These are phyloP conservation scores for Meyerozyma smithsonii DNA, from an alignment of 1,139 yeast genomes.

Conservation along the genomic window DNA sequence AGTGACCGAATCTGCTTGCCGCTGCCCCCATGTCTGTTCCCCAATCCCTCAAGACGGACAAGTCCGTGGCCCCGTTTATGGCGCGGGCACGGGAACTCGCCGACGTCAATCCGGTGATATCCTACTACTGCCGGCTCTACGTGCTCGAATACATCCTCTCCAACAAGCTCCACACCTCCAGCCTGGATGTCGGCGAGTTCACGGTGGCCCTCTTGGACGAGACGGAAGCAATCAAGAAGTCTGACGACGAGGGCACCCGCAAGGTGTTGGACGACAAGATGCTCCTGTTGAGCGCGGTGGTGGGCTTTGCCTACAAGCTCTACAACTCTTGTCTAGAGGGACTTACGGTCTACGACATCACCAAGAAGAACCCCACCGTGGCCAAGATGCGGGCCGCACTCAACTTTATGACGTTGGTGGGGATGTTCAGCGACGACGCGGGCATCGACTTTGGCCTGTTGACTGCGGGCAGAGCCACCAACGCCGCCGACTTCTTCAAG, in stretches of 20 bases:
- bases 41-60: conserved; percentile 25
- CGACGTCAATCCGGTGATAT: conserved; percentile 47
- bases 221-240: conserved; percentile 49
- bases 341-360: conserved; percentile 22
- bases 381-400: conserved; percentile 35
- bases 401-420: conserved; percentile 29
- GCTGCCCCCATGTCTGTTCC: conserved; percentile 25
- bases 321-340: conserved; percentile 45
- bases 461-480: conserved; percentile 28
- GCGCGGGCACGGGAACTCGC: conserved; percentile 48
- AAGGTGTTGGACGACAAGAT: conserved; percentile 53
- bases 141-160: conserved; percentile 65
- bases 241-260: conserved; percentile 29
- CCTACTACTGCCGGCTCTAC: conserved; percentile 56
- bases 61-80: conserved; percentile 40
- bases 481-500: conserved; percentile 22
- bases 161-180: conserved; percentile 49
- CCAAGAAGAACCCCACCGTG: conserved; percentile 23
- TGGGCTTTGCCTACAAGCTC: conserved; percentile 57
- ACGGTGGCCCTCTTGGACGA: conserved; percentile 59
- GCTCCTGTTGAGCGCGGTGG: conserved; percentile 53
- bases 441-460: conserved; percentile 28
- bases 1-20: no score
- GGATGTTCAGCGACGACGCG: conserved; percentile 24
- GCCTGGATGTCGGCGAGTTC: conserved; percentile 50